Conservation (phyloP, 1,284 basidiomycete species). For the Xerocomus alliaceus region DNA sequence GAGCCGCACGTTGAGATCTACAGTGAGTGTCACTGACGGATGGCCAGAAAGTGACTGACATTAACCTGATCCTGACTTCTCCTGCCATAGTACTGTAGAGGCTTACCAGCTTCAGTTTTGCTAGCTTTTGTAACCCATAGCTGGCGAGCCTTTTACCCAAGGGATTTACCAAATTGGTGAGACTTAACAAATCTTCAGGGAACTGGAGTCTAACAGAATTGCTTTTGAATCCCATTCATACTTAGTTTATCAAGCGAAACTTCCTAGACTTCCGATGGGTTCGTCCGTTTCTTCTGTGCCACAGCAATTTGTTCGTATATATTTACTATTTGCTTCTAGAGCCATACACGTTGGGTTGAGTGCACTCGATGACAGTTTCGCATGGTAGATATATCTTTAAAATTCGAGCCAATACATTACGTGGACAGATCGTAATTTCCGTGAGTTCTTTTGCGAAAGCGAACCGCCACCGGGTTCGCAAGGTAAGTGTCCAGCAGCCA, state of each 20-base stretch:
- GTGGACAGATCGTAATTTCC: conserved; percentile 7
- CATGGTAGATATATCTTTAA: conserved; percentile 1
- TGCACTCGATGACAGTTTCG: not conserved
- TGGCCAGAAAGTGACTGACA: no score
- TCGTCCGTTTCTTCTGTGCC: not conserved
- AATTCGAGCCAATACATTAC: no score
- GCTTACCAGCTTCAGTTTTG: no score
- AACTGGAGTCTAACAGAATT: not conserved
- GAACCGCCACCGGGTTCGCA: not conserved
- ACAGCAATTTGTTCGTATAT: no score
- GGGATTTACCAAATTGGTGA: conserved; percentile 15
- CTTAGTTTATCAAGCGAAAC: conserved; percentile 8
- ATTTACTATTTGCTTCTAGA: not conserved
- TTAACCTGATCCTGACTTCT: no score
- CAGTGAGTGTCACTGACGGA: no score
- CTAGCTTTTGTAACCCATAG: no score
- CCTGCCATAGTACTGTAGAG: no score
- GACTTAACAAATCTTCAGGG: not conserved
- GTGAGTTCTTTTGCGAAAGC: conserved; percentile 17
- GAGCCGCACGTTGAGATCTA: no score
- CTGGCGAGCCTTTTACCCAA: not conserved
- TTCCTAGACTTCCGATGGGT: conserved; percentile 17
- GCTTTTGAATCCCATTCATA: not conserved
- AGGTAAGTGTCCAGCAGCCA: no score
- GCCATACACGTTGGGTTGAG: not conserved